phyloP scores from a whole-genome alignment of 371 early-diverging fungal species.

The Zopfochytrium polystomum region DNA sequence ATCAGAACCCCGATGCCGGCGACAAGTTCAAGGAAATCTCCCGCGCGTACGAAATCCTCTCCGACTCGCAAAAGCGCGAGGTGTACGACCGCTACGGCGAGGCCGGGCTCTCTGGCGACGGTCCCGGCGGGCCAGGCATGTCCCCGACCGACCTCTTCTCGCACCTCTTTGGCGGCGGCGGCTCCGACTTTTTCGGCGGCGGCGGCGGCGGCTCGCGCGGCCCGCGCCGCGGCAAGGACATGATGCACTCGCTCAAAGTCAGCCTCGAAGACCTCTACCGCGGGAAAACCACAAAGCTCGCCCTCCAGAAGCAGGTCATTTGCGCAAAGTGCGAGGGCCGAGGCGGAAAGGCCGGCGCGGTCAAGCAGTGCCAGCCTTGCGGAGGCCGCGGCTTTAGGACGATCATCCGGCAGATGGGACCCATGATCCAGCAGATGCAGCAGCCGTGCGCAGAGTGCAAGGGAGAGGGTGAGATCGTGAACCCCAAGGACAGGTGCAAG shows the following conservation, averaged over 20 bases:
- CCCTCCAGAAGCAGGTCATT: conserved; percentile 63
- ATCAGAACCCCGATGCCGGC: conserved; percentile 83
- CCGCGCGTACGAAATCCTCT: conserved; percentile 93
- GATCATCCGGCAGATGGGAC: conserved; percentile 90
- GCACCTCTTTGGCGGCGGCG: conserved; percentile 82
- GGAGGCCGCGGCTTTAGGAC: conserved; percentile 87
- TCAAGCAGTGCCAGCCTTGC: conserved; percentile 75
- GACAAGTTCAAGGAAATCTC: conserved; percentile 66
- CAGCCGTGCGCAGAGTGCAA: conserved; percentile 86
- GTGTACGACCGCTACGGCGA: conserved; percentile 86
- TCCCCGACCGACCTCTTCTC: conserved; percentile 82
- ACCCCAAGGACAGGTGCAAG: conserved; percentile 84
- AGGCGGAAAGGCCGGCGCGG: conserved; percentile 58
- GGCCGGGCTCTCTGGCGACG: conserved; percentile 76
- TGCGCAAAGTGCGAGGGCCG: conserved; percentile 75
- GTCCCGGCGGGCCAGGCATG: conserved; percentile 54
- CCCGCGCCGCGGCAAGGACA: conserved; percentile 68
- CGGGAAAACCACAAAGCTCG: conserved; percentile 80
- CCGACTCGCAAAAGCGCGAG: conserved; percentile 81
- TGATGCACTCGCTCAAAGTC: conserved; percentile 73
- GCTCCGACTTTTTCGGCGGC: conserved; percentile 45
- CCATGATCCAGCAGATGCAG: conserved; percentile 97
- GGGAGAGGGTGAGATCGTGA: conserved; percentile 85
- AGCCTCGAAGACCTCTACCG: conserved; percentile 82
- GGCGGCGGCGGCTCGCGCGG: conserved; percentile 58